Evolutionary conservation across 2,329 filamentous ascomycete species (phyloP).

Genomic region (Aspergillus intermedius): DNA sequence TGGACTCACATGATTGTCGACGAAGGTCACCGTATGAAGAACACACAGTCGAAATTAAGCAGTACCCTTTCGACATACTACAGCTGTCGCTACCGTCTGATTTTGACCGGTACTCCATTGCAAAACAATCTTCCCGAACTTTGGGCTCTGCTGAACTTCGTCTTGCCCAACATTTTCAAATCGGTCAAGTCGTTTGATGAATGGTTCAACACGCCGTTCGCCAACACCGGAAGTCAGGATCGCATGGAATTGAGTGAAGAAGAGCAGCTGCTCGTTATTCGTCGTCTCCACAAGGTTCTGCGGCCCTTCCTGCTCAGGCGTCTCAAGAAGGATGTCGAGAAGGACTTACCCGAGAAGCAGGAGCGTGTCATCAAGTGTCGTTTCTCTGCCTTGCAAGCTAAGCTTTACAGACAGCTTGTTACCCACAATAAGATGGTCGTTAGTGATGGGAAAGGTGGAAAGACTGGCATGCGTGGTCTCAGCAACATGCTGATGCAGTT

Average conservation of each 20-base stretch:
- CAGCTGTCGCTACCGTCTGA: slow-evolving; percentile 86
- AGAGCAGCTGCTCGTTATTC: slow-evolving; percentile 97
- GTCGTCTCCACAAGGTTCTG: slow-evolving; percentile 94
- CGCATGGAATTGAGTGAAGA: slow-evolving; percentile 99
- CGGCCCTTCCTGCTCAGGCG: slow-evolving; percentile 94
- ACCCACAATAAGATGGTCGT: slow-evolving; percentile 92
- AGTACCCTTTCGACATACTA: slow-evolving; percentile 94
- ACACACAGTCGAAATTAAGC: slow-evolving; percentile 90
- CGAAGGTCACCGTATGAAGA: slow-evolving; percentile 99
- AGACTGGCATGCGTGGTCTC: slow-evolving; percentile 85
- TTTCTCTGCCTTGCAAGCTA: slow-evolving; percentile 88
- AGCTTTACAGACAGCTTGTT: slow-evolving; percentile 95
- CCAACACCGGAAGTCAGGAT: slow-evolving; percentile 94
- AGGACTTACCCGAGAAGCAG: slow-evolving; percentile 96
- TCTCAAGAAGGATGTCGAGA: slow-evolving; percentile 99
- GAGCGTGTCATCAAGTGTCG: slow-evolving; percentile 99
- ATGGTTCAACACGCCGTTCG: slow-evolving; percentile 99
- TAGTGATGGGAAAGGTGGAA: slow-evolving; percentile 90
- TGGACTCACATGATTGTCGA: slow-evolving; percentile 99
- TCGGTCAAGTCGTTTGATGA: slow-evolving; percentile 98
- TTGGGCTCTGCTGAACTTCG: slow-evolving; percentile 98
- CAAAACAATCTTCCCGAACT: slow-evolving; percentile 96
- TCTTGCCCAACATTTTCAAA: slow-evolving; percentile 97
- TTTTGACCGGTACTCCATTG: slow-evolving; percentile 91
- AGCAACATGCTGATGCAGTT: slow-evolving; percentile 99